Base-by-base conservation (phyloP, 2,329 filamentous ascomycete genomes). In the Cladosporium sp. region DNA sequence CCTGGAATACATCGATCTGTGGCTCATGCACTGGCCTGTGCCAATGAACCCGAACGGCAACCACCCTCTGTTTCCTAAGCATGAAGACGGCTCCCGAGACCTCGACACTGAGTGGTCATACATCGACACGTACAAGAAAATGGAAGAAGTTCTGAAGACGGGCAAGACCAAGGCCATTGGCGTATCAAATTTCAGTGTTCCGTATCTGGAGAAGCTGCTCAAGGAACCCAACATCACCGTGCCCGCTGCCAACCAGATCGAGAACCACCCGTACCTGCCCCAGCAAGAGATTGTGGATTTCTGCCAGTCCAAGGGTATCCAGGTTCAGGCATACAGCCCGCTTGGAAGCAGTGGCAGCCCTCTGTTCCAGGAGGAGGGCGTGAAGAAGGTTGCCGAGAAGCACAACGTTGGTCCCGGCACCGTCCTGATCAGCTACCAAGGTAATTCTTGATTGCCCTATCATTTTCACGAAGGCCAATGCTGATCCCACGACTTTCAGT, bases 21-120 rank as follows among this genome's bases (percentile, higher is more conserved):
- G 82, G 67, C 77, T 95, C 35, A 80, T 95, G 75, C 89, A 95
- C 73, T 93, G 88, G 87, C 86, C 87, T 8, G 74, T 89, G 43
- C 82, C 86, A 46, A 84, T 91, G 82, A 92, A 91, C 72, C 85
- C 86, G 7, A 79, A 86, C 76, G 82, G 83, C 58, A 86, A 87
- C 73, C 76, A 69, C 54, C 83, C 86, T 61, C 77, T 80, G 56
- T 89, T 92, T 72, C 89, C 88, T 60, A 89, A 84, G 68, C 81
- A 81, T 48, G 73, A 81, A 11, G 85, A 92, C 66, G 88, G 88
- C 58, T 79, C 77, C 43, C 83, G 88, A 58, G 88, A 95, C 68
- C 81, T 93, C 51, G 77, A 86, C 65, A 77, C 71, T 62, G 76
- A 75, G 59, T 84, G 85, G 76, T 83, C 82, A 61, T 87, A 92